Percentiles rank a stretch among this genome's conserved stretches.
These are phyloP conservation scores for Globomyces sp. DNA, from an alignment of 371 early-diverging fungal species.

Conservation along the genomic window DNA sequence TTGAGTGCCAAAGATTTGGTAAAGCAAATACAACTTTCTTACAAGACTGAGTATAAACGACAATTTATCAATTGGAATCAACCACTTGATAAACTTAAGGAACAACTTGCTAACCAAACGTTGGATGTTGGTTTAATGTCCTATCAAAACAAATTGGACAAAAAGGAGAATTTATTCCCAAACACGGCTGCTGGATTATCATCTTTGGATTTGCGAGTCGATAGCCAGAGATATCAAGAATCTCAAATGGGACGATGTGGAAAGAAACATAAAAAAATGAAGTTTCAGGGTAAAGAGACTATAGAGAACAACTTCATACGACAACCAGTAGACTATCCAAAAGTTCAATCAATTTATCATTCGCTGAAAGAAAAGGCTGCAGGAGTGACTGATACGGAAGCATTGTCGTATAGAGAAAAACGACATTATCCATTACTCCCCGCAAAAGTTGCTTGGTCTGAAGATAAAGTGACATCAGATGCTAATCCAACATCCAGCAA, in stretches of 20 bases:
- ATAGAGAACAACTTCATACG: background rate
- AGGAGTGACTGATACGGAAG: background rate
- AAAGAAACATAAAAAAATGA: background rate
- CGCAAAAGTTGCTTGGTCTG: too few relatives aligned
- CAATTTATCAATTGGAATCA: conserved; percentile 22
- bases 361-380: background rate
- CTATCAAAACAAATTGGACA: background rate
- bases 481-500: too few relatives aligned
- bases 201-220: too few relatives aligned
- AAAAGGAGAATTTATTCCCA: background rate
- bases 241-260: background rate
- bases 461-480: too few relatives aligned
- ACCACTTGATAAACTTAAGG: conserved; percentile 8
- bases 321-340: conserved; percentile 6
- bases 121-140: background rate
- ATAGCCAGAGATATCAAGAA: background rate
- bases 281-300: background rate
- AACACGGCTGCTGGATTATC: too few relatives aligned
- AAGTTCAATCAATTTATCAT: conserved; percentile 16
- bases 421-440: background rate
- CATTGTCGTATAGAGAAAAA: background rate
- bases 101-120: conserved; percentile 9
- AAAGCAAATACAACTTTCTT: conserved; percentile 7
- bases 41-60: conserved; percentile 14
- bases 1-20: conserved; percentile 14